Base-by-base conservation (phyloP, 352 stramenopile genomes). In the Pythium oligandrum region DNA sequence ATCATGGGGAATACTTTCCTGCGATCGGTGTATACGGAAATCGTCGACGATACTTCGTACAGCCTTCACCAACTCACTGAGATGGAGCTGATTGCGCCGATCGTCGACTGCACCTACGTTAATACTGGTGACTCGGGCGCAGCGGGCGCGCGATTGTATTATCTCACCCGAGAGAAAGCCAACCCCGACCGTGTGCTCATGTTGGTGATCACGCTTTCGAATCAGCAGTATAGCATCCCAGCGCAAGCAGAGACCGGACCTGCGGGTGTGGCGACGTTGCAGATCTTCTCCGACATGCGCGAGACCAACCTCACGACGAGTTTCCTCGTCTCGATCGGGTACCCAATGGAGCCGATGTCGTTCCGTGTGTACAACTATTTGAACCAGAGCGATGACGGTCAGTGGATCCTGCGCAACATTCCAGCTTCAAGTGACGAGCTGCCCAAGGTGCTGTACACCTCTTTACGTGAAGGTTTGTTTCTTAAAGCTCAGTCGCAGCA, bases 401-500 rank as follows among this genome's bases (percentile, higher is more conserved):
- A 47, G 6, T 32, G 5, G 10, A 47, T 30, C 4, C 35, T 64
- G 3, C 51, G 40, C 7, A 7, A 39, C 11, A 39, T 55, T 10
- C 39, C 57, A 8, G 26, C 31, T 31, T 26, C 48, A 9, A 44
- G 11, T 5, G 31, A 31, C 3, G 48, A 61, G 33, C 11, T 55
- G 6, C 3, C 38, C 31, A 54, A 59, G 32, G 47, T 17, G 8
- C 36, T 62, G 2, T 4, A 50, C 6, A 66, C 59, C 1, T 33
- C 48, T 1, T 55, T 44, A 30, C 48, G 53, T 8, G 46, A 51
- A 40, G 59, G 59, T 3, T 61, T 61, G 4, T 61, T 40, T 33
- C 49, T 66, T 44, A 61, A 61, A 10, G 48, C 36, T 5, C 43
- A 57, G 17, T 55, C 11, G 3, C 53, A 66, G 44, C 59, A 66